These are phyloP conservation scores for Globisporangium cylindrosporum DNA, from an alignment of 352 stramenopile species.

Conservation along the genomic window DNA sequence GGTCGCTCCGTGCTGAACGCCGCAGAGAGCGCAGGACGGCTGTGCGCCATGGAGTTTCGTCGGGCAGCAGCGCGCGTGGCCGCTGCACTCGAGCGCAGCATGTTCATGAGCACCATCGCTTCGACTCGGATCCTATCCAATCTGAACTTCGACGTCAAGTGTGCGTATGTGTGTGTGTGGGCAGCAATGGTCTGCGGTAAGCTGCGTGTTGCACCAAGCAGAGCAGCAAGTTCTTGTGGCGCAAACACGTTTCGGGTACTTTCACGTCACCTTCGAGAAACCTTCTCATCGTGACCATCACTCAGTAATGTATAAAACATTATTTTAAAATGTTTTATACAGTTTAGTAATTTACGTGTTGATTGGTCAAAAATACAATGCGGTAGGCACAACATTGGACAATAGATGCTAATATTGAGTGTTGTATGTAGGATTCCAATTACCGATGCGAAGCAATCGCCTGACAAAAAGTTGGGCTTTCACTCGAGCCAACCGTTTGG, in stretches of 20 bases:
- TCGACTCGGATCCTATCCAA: background rate
- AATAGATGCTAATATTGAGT: background rate
- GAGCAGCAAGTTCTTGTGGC: conserved; percentile 6
- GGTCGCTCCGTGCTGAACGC: conserved; percentile 22
- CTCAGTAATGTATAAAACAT: background rate
- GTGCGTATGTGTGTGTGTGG: background rate
- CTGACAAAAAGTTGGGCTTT: background rate
- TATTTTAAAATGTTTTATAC: background rate
- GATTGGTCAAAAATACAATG: conserved; percentile 2
- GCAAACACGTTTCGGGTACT: conserved; percentile 15
- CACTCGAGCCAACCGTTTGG: conserved; percentile 9
- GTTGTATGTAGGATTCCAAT: background rate
- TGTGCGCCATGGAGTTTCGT: conserved; percentile 11
- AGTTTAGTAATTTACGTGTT: background rate
- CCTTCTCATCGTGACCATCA: background rate
- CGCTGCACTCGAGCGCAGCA: background rate
- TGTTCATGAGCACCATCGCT: conserved; percentile 8
- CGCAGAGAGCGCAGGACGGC: background rate
- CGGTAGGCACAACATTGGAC: background rate
- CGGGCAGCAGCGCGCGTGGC: conserved; percentile 11
- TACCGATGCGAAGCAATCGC: background rate
- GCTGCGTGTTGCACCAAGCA: conserved; percentile 12
- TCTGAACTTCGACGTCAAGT: conserved; percentile 7
- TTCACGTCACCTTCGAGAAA: conserved; percentile 20
- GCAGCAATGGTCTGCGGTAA: conserved; percentile 1